These are phyloP conservation scores for Scutellaria galericulata DNA, from an alignment of 257 asterid genomes.

Conservation along the genomic window DNA sequence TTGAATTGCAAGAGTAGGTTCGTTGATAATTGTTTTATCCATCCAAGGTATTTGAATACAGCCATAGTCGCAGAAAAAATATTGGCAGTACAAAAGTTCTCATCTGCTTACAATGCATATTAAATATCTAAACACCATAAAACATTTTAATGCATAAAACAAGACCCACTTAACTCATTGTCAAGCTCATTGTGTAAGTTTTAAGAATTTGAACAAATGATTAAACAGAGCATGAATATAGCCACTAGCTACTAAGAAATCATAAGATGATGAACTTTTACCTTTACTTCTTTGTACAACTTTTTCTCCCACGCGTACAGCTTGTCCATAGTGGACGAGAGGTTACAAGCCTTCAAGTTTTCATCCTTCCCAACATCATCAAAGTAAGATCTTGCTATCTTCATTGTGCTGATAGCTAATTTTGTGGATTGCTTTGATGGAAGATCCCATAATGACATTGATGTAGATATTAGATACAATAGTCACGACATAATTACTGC, in stretches of 20 bases:
- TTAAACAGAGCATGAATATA: slow-evolving; percentile 8
- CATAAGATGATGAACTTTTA: slow-evolving; percentile 35
- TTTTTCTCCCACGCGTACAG: slow-evolving; percentile 92
- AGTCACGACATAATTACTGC: slow-evolving; percentile 71
- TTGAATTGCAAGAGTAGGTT: not conserved
- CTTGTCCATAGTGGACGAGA: slow-evolving; percentile 78
- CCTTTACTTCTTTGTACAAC: slow-evolving; percentile 97
- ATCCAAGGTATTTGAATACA: too few species aligned
- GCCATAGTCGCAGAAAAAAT: too few species aligned
- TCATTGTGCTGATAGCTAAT: slow-evolving; percentile 67
- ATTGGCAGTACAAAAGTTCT: not conserved
- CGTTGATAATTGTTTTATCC: too few species aligned
- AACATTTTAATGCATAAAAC: not conserved
- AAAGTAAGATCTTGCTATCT: slow-evolving; percentile 73
- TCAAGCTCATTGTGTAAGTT: not conserved
- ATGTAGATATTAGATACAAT: slow-evolving; percentile 57
- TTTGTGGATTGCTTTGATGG: slow-evolving; percentile 60
- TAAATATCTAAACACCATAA: not conserved
- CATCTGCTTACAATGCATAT: not conserved
- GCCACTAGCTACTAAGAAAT: slow-evolving; percentile 25
- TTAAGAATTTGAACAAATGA: not conserved
- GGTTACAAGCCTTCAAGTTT: slow-evolving; percentile 53
- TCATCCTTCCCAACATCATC: slow-evolving; percentile 65
- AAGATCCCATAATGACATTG: slow-evolving; percentile 52
- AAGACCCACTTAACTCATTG: slow-evolving; percentile 2